phyloP scores from a whole-genome alignment of 2,329 filamentous ascomycete species.

The Cladophialophora exuberans region DNA sequence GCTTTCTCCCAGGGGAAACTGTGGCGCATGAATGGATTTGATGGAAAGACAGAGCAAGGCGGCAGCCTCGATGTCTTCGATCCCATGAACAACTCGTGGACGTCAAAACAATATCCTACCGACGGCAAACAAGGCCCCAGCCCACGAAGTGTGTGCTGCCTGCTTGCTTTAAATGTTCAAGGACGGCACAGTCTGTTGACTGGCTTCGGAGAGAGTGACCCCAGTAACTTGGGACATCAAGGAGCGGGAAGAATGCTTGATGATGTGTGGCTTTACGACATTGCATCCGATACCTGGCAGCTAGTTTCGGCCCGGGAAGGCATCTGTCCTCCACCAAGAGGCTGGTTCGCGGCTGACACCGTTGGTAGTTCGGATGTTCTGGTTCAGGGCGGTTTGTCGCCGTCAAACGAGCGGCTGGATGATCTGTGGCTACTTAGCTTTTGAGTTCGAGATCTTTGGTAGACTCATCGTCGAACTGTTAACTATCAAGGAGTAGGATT shows the following conservation, averaged over 20 bases:
- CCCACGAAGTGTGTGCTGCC: slow-evolving; percentile 53
- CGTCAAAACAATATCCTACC: neutral
- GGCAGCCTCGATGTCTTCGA: slow-evolving; percentile 69
- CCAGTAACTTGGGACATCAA: slow-evolving; percentile 56
- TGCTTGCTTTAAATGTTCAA: slow-evolving; percentile 47
- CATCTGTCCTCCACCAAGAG: slow-evolving; percentile 45
- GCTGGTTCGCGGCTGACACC: slow-evolving; percentile 60
- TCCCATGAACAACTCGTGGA: slow-evolving; percentile 45
- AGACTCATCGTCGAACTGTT: neutral
- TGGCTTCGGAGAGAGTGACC: slow-evolving; percentile 59
- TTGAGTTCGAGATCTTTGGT: neutral
- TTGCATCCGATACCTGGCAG: slow-evolving; percentile 40
- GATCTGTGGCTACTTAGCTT: slow-evolving; percentile 54
- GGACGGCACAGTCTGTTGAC: slow-evolving; percentile 50
- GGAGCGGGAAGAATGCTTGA: slow-evolving; percentile 60
- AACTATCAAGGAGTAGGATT: too few relatives aligned
- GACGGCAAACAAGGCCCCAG: slow-evolving; percentile 44
- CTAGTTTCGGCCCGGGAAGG: neutral
- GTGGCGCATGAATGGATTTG: slow-evolving; percentile 80
- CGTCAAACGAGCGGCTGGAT: slow-evolving; percentile 55
- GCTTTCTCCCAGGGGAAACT: slow-evolving; percentile 66
- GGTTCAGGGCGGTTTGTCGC: slow-evolving; percentile 56
- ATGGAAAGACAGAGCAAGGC: slow-evolving; percentile 70
- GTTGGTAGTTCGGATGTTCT: slow-evolving; percentile 42
- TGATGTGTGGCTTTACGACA: slow-evolving; percentile 55